Conservation (phyloP, 2,329 filamentous ascomycete species). For the Alternaria ethzedia region DNA sequence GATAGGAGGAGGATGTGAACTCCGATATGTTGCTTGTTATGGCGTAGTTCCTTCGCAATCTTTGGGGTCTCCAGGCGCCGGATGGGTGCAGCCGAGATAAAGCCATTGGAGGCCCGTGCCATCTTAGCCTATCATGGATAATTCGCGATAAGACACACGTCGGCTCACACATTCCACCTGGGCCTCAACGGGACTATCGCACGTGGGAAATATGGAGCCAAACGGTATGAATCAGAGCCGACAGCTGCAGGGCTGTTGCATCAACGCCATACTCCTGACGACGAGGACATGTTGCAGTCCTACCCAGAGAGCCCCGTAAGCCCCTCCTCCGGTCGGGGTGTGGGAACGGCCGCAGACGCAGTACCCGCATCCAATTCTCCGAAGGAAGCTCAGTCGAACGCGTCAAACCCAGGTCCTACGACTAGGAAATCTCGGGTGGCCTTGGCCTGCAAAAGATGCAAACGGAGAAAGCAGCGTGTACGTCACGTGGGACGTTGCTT, state of each 20-base stretch:
- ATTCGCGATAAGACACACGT: constrained; percentile 6
- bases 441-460: constrained; percentile 35
- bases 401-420: constrained; percentile 1
- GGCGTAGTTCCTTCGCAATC: neutral
- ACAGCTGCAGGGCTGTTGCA: neutral
- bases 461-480: constrained; percentile 36
- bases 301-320: constrained; percentile 1
- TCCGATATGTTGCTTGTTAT: constrained; percentile 3
- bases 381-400: constrained; percentile 9
- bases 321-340: constrained; percentile 2
- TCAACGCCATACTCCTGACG: constrained; percentile 1
- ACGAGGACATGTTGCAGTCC: constrained; percentile 10
- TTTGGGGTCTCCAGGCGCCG: neutral
- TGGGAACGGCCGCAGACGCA: neutral
- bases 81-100: constrained; percentile 9
- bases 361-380: constrained; percentile 6
- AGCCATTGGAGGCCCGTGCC: neutral
- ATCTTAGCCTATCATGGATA: neutral
- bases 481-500: constrained; percentile 6
- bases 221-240: neutral
- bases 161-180: constrained; percentile 4
- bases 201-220: constrained; percentile 3
- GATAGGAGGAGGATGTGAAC: neutral
- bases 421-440: constrained; percentile 28
- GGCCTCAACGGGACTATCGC: neutral